Evolutionary conservation across 163 green algal genomes (phyloP).

Genomic region (Scenedesmus sp.): DNA sequence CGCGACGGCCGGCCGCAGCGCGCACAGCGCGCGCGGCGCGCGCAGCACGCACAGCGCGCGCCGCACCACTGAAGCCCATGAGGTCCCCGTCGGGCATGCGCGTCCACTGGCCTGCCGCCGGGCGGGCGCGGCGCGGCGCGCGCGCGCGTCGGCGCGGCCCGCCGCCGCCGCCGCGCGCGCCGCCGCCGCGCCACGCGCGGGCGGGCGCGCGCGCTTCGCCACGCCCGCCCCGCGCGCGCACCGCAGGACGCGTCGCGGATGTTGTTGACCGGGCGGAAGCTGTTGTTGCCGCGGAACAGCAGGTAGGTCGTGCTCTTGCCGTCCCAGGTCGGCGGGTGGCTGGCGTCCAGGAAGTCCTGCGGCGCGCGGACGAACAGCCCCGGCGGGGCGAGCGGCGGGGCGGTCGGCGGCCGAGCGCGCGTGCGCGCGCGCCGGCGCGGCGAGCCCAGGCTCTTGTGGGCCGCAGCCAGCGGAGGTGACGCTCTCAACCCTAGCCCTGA

Average conservation of each 20-base stretch:
- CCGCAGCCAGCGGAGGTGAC: no score
- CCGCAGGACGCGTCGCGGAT: slow-evolving; percentile 33
- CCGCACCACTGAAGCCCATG: slow-evolving; percentile 30
- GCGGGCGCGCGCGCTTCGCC: neutral
- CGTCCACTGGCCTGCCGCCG: slow-evolving; percentile 22
- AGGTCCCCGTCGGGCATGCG: slow-evolving; percentile 35
- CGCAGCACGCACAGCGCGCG: no score
- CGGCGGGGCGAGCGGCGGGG: neutral
- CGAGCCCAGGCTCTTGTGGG: no score
- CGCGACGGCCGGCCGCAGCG: no score
- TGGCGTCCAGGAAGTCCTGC: slow-evolving; percentile 18
- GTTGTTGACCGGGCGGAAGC: neutral
- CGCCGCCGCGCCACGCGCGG: neutral
- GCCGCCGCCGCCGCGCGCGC: no score
- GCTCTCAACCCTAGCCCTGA: no score
- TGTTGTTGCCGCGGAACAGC: slow-evolving; percentile 35
- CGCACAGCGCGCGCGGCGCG: no score
- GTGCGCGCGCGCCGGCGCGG: no score
- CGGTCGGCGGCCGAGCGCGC: no score
- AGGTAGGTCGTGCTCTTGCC: slow-evolving; percentile 14
- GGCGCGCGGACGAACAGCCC: neutral
- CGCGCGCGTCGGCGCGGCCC: no score
- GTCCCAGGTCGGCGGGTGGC: slow-evolving; percentile 22
- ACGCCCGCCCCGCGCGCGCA: neutral
- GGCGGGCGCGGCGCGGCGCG: no score